Percentiles rank a stretch among this genome's conserved stretches.
These are phyloP conservation scores for Clitopilus hobsonii DNA, from an alignment of 768 basidiomycete genomes.

Conservation along the genomic window DNA sequence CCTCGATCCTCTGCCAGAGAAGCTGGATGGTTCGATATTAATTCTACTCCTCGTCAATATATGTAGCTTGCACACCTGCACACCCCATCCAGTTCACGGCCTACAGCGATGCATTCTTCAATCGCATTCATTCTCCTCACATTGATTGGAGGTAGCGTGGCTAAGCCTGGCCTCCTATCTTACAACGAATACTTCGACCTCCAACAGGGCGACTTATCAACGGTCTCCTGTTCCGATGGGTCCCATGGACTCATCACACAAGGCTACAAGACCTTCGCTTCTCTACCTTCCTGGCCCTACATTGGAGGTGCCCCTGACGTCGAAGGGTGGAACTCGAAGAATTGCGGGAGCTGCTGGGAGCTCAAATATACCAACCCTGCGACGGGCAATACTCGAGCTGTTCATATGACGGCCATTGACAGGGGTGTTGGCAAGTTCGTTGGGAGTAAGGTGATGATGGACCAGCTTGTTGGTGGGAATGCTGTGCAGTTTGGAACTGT, in stretches of 20 bases:
- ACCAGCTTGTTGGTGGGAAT: constrained; percentile 16
- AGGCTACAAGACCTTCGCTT: constrained; percentile 36
- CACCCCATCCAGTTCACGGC: no score
- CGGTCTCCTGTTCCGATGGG: constrained; percentile 48
- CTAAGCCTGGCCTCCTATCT: constrained; percentile 7
- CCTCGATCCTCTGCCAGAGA: no score
- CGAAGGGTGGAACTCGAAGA: constrained; percentile 36
- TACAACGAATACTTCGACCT: constrained; percentile 40
- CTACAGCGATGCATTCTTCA: no score
- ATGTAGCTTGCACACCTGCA: no score
- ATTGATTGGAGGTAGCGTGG: no score
- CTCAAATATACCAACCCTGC: constrained; percentile 32
- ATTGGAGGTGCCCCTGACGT: constrained; percentile 46
- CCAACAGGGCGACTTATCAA: constrained; percentile 21
- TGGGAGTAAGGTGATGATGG: constrained; percentile 22
- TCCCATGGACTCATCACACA: constrained; percentile 34
- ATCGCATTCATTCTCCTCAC: no score
- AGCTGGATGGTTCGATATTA: no score
- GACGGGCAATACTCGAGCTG: constrained; percentile 17
- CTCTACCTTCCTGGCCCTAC: constrained; percentile 46
- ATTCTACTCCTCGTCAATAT: no score
- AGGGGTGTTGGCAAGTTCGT: constrained; percentile 17
- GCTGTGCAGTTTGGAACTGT: neutral
- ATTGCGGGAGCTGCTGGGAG: constrained; percentile 52
- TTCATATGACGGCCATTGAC: constrained; percentile 47